Conservation (phyloP, 345 rosid genomes). For the Boechera stricta region DNA sequence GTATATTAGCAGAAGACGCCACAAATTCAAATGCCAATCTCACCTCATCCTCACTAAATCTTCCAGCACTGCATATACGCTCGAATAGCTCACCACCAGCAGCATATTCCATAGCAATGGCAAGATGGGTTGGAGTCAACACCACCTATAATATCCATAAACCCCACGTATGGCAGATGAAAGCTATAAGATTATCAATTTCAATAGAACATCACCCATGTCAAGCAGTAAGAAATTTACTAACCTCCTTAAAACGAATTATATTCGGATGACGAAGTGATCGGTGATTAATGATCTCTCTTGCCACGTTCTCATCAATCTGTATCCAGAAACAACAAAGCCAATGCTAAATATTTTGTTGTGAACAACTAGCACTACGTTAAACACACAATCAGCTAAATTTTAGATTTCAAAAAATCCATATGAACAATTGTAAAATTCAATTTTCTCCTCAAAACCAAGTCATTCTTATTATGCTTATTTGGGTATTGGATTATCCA, state of each 20-base stretch:
- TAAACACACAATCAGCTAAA: conserved; percentile 1
- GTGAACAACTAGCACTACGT: background rate
- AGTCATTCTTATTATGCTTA: background rate
- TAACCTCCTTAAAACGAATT: conserved; percentile 86
- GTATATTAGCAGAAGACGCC: background rate
- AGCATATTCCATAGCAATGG: conserved; percentile 82
- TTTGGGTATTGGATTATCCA: background rate
- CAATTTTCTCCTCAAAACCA: background rate
- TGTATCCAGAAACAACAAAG: conserved; percentile 42
- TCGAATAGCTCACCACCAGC: conserved; percentile 80
- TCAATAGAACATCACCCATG: conserved; percentile 18
- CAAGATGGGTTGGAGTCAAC: conserved; percentile 70
- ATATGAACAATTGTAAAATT: background rate
- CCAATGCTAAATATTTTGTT: background rate
- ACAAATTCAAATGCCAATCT: conserved; percentile 5
- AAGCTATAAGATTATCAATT: background rate
- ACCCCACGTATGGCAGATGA: background rate
- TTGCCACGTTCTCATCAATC: conserved; percentile 90
- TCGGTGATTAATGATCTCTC: conserved; percentile 89
- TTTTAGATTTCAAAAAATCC: background rate
- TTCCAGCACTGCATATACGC: conserved; percentile 68
- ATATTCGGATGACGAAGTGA: conserved; percentile 89
- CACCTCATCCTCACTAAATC: conserved; percentile 83
- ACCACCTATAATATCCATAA: conserved; percentile 55
- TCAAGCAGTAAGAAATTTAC: conserved; percentile 4